Evolutionary conservation across 2,329 filamentous ascomycete genomes (phyloP).

Genomic region (Penicillium sp.): DNA sequence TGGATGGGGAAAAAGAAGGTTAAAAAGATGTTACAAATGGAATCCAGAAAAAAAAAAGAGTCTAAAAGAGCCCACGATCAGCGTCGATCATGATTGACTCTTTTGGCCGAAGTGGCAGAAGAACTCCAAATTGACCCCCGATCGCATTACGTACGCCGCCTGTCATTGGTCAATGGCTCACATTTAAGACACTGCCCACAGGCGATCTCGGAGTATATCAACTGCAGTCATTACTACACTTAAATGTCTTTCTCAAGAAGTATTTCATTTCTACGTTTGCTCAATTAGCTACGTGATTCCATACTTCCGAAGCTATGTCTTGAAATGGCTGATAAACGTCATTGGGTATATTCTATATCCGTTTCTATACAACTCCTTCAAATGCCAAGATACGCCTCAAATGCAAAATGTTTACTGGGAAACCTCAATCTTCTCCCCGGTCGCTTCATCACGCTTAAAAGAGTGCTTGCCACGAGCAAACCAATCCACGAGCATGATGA

Average conservation of each 20-base stretch:
- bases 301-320: too few species aligned
- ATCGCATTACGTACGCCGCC: slow-evolving; percentile 19
- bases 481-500: slow-evolving; percentile 41
- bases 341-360: not conserved
- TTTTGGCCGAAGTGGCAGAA: slow-evolving; percentile 14
- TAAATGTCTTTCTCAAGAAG: too few species aligned
- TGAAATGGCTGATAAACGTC: too few species aligned
- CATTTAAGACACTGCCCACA: not conserved
- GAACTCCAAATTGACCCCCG: slow-evolving; percentile 18
- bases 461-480: slow-evolving; percentile 25
- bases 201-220: not conserved
- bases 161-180: not conserved
- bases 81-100: slow-evolving; percentile 16
- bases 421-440: not conserved
- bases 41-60: not conserved
- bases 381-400: not conserved
- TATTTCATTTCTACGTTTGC: too few species aligned
- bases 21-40: slow-evolving; percentile 7
- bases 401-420: not conserved
- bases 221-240: too few species aligned
- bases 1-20: slow-evolving; percentile 8
- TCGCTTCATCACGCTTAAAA: not conserved
- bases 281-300: too few species aligned
- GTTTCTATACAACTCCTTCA: not conserved
- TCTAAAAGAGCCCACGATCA: not conserved